Evolutionary conservation across 1,284 basidiomycete genomes (phyloP), one percentile per base, ranked within the genome.

Genomic region (Ustilago vetiveriae): DNA sequence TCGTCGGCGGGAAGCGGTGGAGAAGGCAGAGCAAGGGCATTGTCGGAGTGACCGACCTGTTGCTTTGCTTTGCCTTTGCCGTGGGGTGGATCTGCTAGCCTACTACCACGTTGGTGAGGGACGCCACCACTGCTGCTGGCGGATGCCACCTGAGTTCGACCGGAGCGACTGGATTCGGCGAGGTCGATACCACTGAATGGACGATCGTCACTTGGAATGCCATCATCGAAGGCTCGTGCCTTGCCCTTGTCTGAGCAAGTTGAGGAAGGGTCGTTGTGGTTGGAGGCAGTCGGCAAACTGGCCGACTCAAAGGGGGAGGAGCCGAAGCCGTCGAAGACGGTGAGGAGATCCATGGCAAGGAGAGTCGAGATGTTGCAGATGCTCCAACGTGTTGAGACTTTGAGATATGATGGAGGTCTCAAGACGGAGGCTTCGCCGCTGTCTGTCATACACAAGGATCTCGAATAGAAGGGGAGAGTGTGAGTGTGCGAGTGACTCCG

Each of bases 171-270:
- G 10, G 52, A 35, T 16, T 48, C 52, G 10, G 37, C 52, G 8
- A 38, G 5, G 0, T 27, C 14, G 16, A 21, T 19, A 10, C 9
- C 8, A 21, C 10, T 0, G 33, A 27, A 10, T 0, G 39, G 36
- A 8, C 23, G 13, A 9, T 35, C 26, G 16, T 53, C 46, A 2
- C 21, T 10, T 9, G 29, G 24, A n/a, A 49, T 46, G 3, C 41
- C 22, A 14, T 23, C 17, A 17, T 58, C 50, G 23, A 33, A 26
- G 7, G 62, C 62, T 49, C 62, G 36, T 3, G 50, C 41, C 17
- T 65, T 65, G 36, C 62, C 62, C 46, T 65, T 65, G 32, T 65
- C 50, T 9, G 30, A 17, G 19, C 40, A 41, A 38, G 29, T n/a
- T n/a, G n/a, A n/a, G n/a, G n/a, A n/a, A n/a, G n/a, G n/a, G n/a